Evolutionary conservation across 805 yeast species (phyloP).

Genomic region (Wickerhamomyces xylosicus): DNA sequence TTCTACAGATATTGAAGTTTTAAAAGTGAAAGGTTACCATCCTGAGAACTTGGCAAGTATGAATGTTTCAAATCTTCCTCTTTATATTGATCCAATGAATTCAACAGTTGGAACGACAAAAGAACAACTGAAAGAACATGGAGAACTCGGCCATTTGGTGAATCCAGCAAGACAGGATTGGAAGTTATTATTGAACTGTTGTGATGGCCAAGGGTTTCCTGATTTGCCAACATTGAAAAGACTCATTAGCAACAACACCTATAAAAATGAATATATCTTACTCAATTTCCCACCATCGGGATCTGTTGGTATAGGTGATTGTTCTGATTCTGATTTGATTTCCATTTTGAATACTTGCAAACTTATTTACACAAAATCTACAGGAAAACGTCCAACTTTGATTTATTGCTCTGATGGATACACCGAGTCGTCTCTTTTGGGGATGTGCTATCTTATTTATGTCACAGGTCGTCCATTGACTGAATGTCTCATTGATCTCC

Average conservation of each 20-base stretch:
- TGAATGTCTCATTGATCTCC: conserved; percentile 58
- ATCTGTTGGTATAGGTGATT: conserved; percentile 65
- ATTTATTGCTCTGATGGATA: conserved; percentile 86
- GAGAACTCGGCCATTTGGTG: conserved; percentile 21
- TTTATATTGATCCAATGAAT: conserved; percentile 40
- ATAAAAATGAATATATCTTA: conserved; percentile 14
- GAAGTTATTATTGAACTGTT: conserved; percentile 47
- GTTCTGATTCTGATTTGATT: conserved; percentile 48
- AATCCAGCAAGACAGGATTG: conserved; percentile 45
- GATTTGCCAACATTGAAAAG: conserved; percentile 25
- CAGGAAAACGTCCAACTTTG: conserved; percentile 28
- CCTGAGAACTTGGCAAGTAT: conserved; percentile 5
- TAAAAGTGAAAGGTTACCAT: conserved; percentile 13
- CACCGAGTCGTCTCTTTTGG: conserved; percentile 77
- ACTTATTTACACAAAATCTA: conserved; percentile 38
- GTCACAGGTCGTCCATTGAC: conserved; percentile 48
- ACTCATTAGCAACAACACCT: conserved; percentile 10
- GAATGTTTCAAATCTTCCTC: conserved; percentile 17
- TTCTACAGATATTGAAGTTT: conserved; percentile 52
- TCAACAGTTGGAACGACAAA: conserved; percentile 35
- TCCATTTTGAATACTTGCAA: conserved; percentile 64
- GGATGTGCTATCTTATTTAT: conserved; percentile 63
- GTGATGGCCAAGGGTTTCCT: conserved; percentile 50
- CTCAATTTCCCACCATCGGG: conserved; percentile 83
- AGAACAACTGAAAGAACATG: conserved; percentile 17